Evolutionary conservation across 768 basidiomycete genomes (phyloP), one percentile per base, ranked within the genome.

Genomic region (Glaciozyma martinii): DNA sequence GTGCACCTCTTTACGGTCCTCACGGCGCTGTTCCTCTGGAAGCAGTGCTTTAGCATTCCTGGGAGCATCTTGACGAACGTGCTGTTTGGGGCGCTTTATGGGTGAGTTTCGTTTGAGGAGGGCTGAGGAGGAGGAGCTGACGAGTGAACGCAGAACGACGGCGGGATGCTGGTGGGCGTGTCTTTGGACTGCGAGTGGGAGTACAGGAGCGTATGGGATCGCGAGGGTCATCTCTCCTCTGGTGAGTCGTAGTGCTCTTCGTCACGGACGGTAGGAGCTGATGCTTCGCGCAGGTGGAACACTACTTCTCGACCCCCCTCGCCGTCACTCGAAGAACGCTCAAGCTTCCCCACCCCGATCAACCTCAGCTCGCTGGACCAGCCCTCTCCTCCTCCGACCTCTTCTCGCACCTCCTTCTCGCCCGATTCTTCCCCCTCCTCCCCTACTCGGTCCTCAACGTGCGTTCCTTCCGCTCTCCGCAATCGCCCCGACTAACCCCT

Each of bases 21-120:
- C 5, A 56, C 67, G 1, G 42, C 67, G 8, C 61, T 74, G 16
- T 73, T 74, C 63, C 59, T 73, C 32, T 74, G 66, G 65, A 74
- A 74, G 59, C 74, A 74, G 66, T 68, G 69, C 40, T 74, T 74
- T 56, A 71, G 67, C 27, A 71, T 73, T 25, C 74, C 72, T 3
- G 74, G 72, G 9, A 65, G 50, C 44, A 29, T 74, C 18, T 25
- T 73, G 18, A 71, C 67, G 52, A 74, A 74, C 58, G 68, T 73
- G 43, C 59, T 74, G 15, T 73, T 74, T 29, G 74, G 74, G 7
- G 69, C 72, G 33, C 58, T 74, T 52, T 74, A 74, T 44, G 72
- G 72, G 37, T 40, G 37, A 40, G 37, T 40, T 8, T 8, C 15
- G 6, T 8, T 40, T 13, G 37, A 40, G 37, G 10, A 12, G 3